A percentile compares a stretch with the other conserved stretches of the same genome.
phyloP scores from a whole-genome alignment of 306 rosid species.

The Dryas drummondii region DNA sequence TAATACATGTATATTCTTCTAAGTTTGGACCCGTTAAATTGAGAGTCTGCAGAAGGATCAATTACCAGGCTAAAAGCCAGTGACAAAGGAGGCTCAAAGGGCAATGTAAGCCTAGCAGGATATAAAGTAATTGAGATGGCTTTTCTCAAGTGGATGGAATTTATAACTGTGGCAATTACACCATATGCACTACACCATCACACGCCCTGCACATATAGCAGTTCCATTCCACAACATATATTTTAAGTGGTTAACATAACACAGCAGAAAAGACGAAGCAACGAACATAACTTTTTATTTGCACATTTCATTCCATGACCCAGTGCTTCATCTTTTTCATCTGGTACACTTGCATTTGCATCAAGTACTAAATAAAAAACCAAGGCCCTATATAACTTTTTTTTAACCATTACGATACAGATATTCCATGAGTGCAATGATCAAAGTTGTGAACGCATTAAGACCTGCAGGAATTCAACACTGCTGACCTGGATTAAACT shows the following conservation, averaged over 20 bases:
- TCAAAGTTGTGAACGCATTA: slow-evolving; percentile 5
- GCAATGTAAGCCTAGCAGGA: not conserved
- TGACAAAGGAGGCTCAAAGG: not conserved
- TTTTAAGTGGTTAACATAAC: not conserved
- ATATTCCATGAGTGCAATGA: not conserved
- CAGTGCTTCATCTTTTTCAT: slow-evolving; percentile 8
- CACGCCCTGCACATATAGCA: not conserved
- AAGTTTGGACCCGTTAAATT: not conserved
- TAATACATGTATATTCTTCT: not conserved
- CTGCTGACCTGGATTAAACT: not conserved
- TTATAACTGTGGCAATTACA: not conserved
- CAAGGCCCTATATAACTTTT: not conserved
- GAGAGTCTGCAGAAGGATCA: not conserved
- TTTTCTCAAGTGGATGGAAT: not conserved
- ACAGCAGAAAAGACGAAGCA: not conserved
- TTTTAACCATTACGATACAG: not conserved
- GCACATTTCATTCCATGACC: not conserved
- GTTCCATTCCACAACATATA: not conserved
- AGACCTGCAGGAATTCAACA: slow-evolving; percentile 14
- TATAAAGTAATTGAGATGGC: not conserved
- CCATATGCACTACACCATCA: not conserved
- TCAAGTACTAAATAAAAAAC: not conserved
- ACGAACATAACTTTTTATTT: not conserved
- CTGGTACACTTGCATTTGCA: not conserved
- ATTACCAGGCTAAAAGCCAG: not conserved